These are phyloP conservation scores for Russula griseocarnosa DNA, from an alignment of 768 basidiomycete genomes.

Conservation along the genomic window DNA sequence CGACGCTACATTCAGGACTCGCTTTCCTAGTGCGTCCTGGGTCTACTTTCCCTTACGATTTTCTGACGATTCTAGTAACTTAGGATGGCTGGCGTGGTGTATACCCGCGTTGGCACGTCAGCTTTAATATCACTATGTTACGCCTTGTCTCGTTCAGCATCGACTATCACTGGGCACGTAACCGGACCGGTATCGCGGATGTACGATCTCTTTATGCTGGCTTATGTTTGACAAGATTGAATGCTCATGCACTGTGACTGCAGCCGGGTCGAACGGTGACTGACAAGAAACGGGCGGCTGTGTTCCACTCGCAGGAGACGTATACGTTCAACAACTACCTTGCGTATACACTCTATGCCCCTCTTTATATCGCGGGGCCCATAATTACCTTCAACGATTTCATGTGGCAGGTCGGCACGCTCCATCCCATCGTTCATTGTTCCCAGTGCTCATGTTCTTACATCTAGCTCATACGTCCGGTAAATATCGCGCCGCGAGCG, in stretches of 20 bases:
- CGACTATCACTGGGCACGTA: constrained; percentile 86
- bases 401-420: constrained; percentile 69
- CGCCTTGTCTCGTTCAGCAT: constrained; percentile 89
- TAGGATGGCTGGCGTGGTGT: constrained; percentile 69
- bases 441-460: constrained; percentile 2
- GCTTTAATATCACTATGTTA: constrained; percentile 95
- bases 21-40: constrained; percentile 54
- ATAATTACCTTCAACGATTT: constrained; percentile 97
- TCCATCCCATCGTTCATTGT: neutral
- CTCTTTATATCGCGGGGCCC: constrained; percentile 93
- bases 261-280: constrained; percentile 36
- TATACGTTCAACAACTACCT: constrained; percentile 75
- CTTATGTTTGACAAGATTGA: neutral
- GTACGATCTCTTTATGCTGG: constrained; percentile 33
- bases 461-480: constrained; percentile 57
- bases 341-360: constrained; percentile 85
- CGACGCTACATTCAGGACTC: constrained; percentile 50
- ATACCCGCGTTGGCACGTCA: constrained; percentile 89
- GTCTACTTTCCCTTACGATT: neutral
- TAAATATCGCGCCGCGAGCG: constrained; percentile 40
- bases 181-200: constrained; percentile 38
- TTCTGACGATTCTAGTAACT: neutral
- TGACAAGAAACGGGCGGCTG: constrained; percentile 58
- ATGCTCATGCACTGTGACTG: neutral
- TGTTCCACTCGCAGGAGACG: constrained; percentile 50